phyloP scores from a whole-genome alignment of 805 yeast species.

The Vanderwaltozyma polyspora region DNA sequence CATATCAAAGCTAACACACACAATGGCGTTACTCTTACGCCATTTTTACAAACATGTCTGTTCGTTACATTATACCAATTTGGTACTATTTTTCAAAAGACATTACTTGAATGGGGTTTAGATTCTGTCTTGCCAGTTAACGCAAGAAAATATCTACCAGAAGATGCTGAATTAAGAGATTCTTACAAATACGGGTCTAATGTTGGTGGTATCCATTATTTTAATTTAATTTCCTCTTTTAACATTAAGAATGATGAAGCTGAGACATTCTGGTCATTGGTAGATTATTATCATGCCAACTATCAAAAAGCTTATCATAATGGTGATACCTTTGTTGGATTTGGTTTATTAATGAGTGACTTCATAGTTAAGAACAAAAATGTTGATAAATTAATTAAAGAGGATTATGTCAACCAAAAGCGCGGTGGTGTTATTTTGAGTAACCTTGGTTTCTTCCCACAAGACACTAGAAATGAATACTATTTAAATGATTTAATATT shows the following conservation, averaged over 20 bases:
- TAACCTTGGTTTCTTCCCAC: conserved; percentile 15
- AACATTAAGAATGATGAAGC: conserved; percentile 5
- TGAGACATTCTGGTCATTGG: conserved; percentile 13
- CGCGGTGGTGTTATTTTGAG: conserved; percentile 20
- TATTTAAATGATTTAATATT: conserved; percentile 12
- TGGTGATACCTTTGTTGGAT: conserved; percentile 11
- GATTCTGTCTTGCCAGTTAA: conserved; percentile 18
- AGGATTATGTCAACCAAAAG: conserved; percentile 8
- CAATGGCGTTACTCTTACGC: conserved; percentile 15
- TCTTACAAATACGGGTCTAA: conserved; percentile 16
- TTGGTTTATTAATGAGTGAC: conserved; percentile 17
- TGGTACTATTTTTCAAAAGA: conserved; percentile 10
- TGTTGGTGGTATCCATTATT: conserved; percentile 20
- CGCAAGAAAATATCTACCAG: conserved; percentile 11
- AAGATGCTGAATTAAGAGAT: conserved; percentile 6
- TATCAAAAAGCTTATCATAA: conserved; percentile 6
- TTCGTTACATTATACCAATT: conserved; percentile 11
- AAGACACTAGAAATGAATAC: not conserved
- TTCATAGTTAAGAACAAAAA: conserved; percentile 9
- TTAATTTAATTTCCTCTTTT: conserved; percentile 15
- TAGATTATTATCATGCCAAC: conserved; percentile 10
- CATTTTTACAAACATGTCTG: conserved; percentile 18
- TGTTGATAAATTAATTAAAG: conserved; percentile 11
- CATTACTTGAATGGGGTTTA: conserved; percentile 12
- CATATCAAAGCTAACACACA: conserved; percentile 6